A percentile compares a stretch with the other conserved stretches of the same genome.
phyloP scores from a whole-genome alignment of 345 rosid genomes.

The Gossypium raimondii region DNA sequence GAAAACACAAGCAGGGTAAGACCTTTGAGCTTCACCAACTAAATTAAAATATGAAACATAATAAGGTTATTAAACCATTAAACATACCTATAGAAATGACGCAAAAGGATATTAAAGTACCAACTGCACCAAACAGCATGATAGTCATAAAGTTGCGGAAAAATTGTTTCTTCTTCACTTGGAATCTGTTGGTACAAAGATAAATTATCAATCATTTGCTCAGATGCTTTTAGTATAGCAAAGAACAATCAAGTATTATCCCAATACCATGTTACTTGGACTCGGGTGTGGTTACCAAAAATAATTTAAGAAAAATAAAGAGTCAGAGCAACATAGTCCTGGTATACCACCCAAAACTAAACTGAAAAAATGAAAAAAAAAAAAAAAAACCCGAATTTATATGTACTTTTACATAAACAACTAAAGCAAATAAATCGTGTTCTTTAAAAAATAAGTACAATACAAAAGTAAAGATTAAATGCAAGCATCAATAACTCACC shows the following conservation, averaged over 20 bases:
- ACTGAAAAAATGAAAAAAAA: too few relatives aligned
- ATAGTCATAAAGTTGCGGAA: too few relatives aligned
- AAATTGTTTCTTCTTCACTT: too few relatives aligned
- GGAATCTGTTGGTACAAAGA: slow-evolving; percentile 56
- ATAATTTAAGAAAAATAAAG: too few relatives aligned
- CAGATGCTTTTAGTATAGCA: neutral
- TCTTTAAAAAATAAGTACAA: neutral
- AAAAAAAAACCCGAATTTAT: neutral
- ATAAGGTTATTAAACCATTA: neutral
- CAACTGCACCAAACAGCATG: slow-evolving; percentile 26
- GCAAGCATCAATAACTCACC: slow-evolving; percentile 42
- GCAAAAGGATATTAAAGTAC: slow-evolving; percentile 79
- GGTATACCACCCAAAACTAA: neutral
- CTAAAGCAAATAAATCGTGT: neutral
- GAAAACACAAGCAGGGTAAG: neutral
- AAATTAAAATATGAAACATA: neutral
- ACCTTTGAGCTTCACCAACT: neutral
- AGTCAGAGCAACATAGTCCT: too few relatives aligned
- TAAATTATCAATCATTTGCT: neutral
- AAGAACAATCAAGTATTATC: neutral
- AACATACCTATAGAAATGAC: slow-evolving; percentile 69
- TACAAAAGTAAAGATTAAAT: neutral
- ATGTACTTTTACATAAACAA: neutral
- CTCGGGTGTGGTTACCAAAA: too few relatives aligned
- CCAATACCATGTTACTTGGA: neutral